Evolutionary conservation across 2,329 filamentous ascomycete genomes (phyloP).

Genomic region (Fusarium domesticum): DNA sequence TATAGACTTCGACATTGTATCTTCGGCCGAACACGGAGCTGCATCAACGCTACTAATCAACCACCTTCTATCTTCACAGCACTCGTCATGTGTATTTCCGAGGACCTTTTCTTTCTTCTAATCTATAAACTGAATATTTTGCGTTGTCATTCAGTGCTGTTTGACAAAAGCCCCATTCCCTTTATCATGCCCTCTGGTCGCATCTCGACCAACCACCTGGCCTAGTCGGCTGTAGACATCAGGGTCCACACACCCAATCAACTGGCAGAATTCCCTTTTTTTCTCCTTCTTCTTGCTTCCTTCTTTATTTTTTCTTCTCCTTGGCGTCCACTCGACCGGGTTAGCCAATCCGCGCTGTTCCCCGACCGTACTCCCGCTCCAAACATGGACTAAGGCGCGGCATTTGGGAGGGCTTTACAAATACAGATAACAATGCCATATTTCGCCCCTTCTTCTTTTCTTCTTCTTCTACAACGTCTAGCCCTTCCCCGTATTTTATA

Average conservation of each 20-base stretch:
- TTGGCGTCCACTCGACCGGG: conserved; percentile 25
- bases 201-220: no score
- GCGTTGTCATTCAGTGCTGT: no score
- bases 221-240: no score
- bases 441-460: conserved; percentile 2
- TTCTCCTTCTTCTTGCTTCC: conserved; percentile 7
- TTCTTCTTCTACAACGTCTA: conserved; percentile 3
- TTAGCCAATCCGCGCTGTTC: conserved; percentile 24
- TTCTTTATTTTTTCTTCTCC: conserved; percentile 10
- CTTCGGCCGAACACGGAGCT: background rate
- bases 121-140: no score
- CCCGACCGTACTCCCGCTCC: conserved; percentile 22
- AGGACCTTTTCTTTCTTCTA: background rate
- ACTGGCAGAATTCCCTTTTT: background rate
- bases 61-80: background rate
- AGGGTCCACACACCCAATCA: conserved; percentile 10
- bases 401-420: no score
- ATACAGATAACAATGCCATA: no score
- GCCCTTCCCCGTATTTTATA: background rate
- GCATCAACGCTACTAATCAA: background rate
- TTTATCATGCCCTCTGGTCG: no score
- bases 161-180: no score
- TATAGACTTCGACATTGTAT: background rate
- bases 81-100: background rate
- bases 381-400: conserved; percentile 12